phyloP scores from a whole-genome alignment of 805 yeast genomes.

The Ascoidea asiatica region DNA sequence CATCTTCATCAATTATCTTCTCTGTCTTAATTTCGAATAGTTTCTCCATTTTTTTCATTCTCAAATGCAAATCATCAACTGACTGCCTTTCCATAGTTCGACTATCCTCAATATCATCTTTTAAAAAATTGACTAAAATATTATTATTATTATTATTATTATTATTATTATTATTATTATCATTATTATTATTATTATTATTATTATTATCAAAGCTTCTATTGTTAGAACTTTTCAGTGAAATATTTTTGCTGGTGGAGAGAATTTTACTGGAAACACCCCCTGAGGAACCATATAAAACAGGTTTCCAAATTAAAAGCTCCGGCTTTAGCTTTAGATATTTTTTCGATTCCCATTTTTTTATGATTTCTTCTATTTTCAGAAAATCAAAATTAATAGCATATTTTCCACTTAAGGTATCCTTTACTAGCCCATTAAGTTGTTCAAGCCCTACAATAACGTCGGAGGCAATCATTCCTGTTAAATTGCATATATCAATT shows the following conservation, averaged over 20 bases:
- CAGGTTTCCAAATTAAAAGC: slow-evolving; percentile 64
- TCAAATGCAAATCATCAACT: slow-evolving; percentile 27
- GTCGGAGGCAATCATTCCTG: slow-evolving; percentile 84
- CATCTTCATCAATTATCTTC: slow-evolving; percentile 16
- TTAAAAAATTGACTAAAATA: slow-evolving; percentile 42
- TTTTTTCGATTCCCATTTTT: slow-evolving; percentile 38
- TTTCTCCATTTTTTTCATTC: slow-evolving; percentile 12
- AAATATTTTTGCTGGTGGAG: no score
- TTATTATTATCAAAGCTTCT: not conserved
- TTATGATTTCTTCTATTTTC: slow-evolving; percentile 26
- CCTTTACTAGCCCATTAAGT: slow-evolving; percentile 42
- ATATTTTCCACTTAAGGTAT: slow-evolving; percentile 31
- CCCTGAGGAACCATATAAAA: slow-evolving; percentile 75
- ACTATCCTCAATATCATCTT: slow-evolving; percentile 57
- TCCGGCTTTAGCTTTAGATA: slow-evolving; percentile 38
- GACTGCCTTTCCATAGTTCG: slow-evolving; percentile 46
- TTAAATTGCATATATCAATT: slow-evolving; percentile 39
- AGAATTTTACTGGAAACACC: slow-evolving; percentile 48
- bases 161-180: not conserved
- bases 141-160: slow-evolving; percentile 27
- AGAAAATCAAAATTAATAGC: slow-evolving; percentile 37
- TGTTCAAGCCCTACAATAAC: slow-evolving; percentile 79
- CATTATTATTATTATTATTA: not conserved
- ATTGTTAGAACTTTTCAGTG: no score
- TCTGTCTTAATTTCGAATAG: slow-evolving; percentile 14